These are phyloP conservation scores for Salix arbutifolia DNA, from an alignment of 345 rosid species.

Conservation along the genomic window DNA sequence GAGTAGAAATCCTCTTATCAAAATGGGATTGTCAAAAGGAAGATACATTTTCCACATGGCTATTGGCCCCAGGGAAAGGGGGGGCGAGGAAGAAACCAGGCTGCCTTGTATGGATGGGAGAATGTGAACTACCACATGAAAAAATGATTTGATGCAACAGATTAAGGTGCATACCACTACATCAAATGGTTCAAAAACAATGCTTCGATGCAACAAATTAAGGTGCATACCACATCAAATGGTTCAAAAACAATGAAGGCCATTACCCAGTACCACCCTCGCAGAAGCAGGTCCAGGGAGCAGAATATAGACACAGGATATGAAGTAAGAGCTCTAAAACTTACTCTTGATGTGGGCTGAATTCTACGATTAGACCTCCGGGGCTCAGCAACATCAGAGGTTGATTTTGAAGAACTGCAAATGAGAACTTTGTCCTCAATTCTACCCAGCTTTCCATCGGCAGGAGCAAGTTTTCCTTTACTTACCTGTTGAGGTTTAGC, in stretches of 20 bases:
- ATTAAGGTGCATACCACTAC: background rate
- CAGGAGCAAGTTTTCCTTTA: slow-evolving; percentile 25
- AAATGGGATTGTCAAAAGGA: background rate
- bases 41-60: background rate
- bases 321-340: slow-evolving; percentile 8
- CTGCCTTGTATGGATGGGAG: background rate
- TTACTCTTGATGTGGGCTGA: slow-evolving; percentile 96
- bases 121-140: background rate
- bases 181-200: background rate
- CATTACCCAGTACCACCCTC: background rate
- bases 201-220: background rate
- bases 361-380: slow-evolving; percentile 92
- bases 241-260: background rate
- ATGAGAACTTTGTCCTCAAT: slow-evolving; percentile 37
- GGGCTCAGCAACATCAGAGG: slow-evolving; percentile 54
- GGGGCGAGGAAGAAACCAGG: background rate
- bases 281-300: background rate
- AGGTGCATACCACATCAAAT: background rate
- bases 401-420: slow-evolving; percentile 35
- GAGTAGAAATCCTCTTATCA: background rate
- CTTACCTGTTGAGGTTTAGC: slow-evolving; percentile 16
- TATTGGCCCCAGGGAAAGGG: background rate
- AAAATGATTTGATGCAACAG: background rate
- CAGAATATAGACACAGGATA: background rate
- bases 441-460: slow-evolving; percentile 19